Conservation (phyloP, 2,329 filamentous ascomycete genomes). For the Colletotrichum agaves region DNA sequence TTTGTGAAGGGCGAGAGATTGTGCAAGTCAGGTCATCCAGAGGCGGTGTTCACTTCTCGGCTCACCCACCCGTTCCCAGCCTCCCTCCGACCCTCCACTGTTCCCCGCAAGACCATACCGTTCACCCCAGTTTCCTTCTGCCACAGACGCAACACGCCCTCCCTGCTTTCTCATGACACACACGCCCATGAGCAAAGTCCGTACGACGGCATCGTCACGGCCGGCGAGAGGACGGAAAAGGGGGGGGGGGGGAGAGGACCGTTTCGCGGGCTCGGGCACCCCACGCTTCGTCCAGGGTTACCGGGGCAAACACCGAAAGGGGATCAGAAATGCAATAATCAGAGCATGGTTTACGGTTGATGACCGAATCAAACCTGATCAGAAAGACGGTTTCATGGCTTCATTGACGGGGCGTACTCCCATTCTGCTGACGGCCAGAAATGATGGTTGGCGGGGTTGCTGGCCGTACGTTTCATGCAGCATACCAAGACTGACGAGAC, state of each 20-base stretch:
- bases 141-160: neutral
- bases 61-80: slow-evolving; percentile 12
- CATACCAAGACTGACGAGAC: neutral
- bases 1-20: neutral
- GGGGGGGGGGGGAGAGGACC: too few relatives aligned
- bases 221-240: too few relatives aligned
- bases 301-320: neutral
- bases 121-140: neutral
- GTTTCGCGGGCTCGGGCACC: neutral
- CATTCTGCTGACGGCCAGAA: neutral
- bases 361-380: too few relatives aligned
- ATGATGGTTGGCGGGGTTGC: neutral
- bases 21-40: neutral
- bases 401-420: neutral
- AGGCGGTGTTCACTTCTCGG: slow-evolving; percentile 9
- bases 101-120: neutral
- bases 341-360: neutral
- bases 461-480: neutral
- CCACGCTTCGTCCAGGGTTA: too few relatives aligned
- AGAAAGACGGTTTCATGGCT: neutral
- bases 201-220: too few relatives aligned
- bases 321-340: slow-evolving; percentile 23
- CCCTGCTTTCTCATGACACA: neutral
- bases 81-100: neutral
- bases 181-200: neutral